phyloP scores from a whole-genome alignment of 768 basidiomycete species.

The Tephrocybe sp. region DNA sequence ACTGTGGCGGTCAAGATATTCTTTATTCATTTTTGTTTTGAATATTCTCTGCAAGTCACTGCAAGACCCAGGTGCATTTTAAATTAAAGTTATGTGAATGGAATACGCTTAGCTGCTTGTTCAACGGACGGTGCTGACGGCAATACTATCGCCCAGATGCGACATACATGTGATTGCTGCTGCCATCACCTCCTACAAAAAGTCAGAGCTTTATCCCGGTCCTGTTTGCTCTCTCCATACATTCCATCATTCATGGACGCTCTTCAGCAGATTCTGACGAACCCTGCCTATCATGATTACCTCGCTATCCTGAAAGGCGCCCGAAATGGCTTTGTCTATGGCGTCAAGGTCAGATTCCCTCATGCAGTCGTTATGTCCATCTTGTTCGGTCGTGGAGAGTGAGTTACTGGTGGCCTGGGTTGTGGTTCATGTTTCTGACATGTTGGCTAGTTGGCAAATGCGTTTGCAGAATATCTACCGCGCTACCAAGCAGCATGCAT shows the following conservation, averaged over 20 bases:
- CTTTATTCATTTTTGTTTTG: background rate
- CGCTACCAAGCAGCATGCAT: constrained; percentile 87
- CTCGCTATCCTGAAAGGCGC: constrained; percentile 94
- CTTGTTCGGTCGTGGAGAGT: constrained; percentile 91
- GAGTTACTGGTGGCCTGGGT: constrained; percentile 30
- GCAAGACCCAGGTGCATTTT: too few species aligned
- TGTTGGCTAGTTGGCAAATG: constrained; percentile 58
- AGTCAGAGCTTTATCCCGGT: background rate
- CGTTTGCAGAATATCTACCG: constrained; percentile 67
- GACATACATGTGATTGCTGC: too few species aligned
- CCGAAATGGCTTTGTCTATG: constrained; percentile 86
- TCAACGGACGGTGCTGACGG: too few species aligned
- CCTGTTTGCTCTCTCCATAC: background rate
- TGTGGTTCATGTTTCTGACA: constrained; percentile 11
- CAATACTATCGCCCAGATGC: too few species aligned
- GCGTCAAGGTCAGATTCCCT: constrained; percentile 89
- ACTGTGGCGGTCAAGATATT: background rate
- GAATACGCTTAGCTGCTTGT: too few species aligned
- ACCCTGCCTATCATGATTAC: constrained; percentile 85
- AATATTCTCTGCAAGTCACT: too few species aligned
- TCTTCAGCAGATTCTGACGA: constrained; percentile 46
- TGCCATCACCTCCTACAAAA: too few species aligned
- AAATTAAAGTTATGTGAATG: too few species aligned
- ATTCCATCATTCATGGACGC: constrained; percentile 23
- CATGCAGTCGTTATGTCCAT: constrained; percentile 97